phyloP scores from a whole-genome alignment of 2,329 filamentous ascomycete species.

The Furcasterigmium sp. region DNA sequence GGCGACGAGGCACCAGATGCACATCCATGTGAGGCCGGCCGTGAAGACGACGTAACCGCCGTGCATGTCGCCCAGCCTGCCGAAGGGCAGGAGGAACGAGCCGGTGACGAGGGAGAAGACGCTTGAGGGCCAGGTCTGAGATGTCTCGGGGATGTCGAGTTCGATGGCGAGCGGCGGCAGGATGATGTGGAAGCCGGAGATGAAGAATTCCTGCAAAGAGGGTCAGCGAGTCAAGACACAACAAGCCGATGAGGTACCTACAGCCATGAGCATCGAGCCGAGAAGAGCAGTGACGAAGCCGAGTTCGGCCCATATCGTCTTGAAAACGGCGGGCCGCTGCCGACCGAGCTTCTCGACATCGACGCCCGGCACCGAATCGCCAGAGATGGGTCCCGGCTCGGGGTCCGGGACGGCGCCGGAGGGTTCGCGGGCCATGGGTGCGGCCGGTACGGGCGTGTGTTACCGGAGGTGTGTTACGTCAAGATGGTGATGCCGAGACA shows the following conservation, averaged over 20 bases:
- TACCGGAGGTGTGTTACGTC: neutral
- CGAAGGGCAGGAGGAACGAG: constrained; percentile 56
- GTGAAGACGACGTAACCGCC: constrained; percentile 59
- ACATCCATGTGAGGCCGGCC: constrained; percentile 57
- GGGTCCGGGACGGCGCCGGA: constrained; percentile 4
- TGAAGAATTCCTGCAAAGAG: constrained; percentile 59
- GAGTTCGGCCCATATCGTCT: constrained; percentile 47
- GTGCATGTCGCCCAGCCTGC: constrained; percentile 57
- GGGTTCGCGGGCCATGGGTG: neutral
- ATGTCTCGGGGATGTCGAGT: constrained; percentile 58
- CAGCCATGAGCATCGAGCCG: constrained; percentile 57
- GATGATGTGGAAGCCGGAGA: constrained; percentile 72
- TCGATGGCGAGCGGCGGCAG: constrained; percentile 58
- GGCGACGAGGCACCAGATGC: constrained; percentile 62
- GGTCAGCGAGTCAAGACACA: neutral
- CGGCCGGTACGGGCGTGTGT: too few species aligned
- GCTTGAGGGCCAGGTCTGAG: constrained; percentile 59
- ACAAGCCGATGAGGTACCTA: constrained; percentile 18
- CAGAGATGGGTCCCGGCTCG: constrained; percentile 6
- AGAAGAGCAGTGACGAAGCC: constrained; percentile 59
- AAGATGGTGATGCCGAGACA: too few species aligned
- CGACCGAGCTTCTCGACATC: constrained; percentile 57
- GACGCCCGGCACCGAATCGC: constrained; percentile 2
- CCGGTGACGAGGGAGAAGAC: constrained; percentile 55
- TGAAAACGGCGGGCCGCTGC: constrained; percentile 53